Percentiles rank a stretch among this genome's conserved stretches.
phyloP scores from a whole-genome alignment of 2,329 filamentous ascomycete genomes.

The Phialemoniopsis sp. region DNA sequence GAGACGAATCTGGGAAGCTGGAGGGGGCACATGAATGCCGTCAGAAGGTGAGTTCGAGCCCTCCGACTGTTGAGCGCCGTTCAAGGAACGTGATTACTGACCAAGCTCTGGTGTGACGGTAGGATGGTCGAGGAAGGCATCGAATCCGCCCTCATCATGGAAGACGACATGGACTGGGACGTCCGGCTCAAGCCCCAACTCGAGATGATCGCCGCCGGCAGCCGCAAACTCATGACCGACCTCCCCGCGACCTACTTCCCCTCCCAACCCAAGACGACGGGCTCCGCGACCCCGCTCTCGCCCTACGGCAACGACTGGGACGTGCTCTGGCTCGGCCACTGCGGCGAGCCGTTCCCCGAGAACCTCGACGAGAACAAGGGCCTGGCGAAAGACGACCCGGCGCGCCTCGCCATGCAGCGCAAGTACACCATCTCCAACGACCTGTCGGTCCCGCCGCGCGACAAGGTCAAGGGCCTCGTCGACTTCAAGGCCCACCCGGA shows the following conservation, averaged over 20 bases:
- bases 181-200: slow-evolving; percentile 35
- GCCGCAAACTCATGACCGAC: slow-evolving; percentile 1
- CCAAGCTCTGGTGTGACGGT: too few relatives aligned
- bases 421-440: slow-evolving; percentile 16
- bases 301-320: slow-evolving; percentile 49
- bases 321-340: slow-evolving; percentile 44
- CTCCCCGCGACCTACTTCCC: slow-evolving; percentile 7
- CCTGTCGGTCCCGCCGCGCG: slow-evolving; percentile 17
- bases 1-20: slow-evolving; percentile 33
- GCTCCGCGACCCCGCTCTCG: slow-evolving; percentile 14
- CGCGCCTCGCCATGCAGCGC: slow-evolving; percentile 5
- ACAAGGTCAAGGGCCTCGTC: slow-evolving; percentile 17
- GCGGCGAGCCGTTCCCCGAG: slow-evolving; percentile 25
- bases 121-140: slow-evolving; percentile 25
- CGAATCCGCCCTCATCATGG: slow-evolving; percentile 41
- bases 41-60: slow-evolving; percentile 16
- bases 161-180: slow-evolving; percentile 58
- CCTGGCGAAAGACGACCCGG: slow-evolving; percentile 9
- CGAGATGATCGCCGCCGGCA: slow-evolving; percentile 18
- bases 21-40: slow-evolving; percentile 32
- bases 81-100: too few relatives aligned
- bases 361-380: slow-evolving; percentile 15
- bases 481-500: slow-evolving; percentile 18
- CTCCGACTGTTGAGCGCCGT: neutral
- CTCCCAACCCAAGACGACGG: slow-evolving; percentile 6